Base-by-base conservation (phyloP, 1,139 yeast species). In the Lodderomyces metapsilosis region DNA sequence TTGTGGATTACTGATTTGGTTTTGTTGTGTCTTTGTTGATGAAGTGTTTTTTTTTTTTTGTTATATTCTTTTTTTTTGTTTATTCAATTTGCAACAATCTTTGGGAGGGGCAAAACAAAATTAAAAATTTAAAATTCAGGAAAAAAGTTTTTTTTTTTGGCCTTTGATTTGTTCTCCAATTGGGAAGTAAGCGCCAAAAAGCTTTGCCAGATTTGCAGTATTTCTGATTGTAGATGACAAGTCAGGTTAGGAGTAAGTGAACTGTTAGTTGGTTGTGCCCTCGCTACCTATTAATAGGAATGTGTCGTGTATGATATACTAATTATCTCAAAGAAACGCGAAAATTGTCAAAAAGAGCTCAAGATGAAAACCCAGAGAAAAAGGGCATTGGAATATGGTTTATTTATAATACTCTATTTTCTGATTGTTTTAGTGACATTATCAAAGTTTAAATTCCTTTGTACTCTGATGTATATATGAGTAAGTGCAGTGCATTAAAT, bases 1-100 rank as follows among this genome's bases (percentile, higher is more conserved):
- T n/a, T n/a, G n/a, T n/a, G n/a, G n/a, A n/a, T n/a, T n/a, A n/a
- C n/a, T n/a, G n/a, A n/a, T n/a, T n/a, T n/a, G n/a, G n/a, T n/a
- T n/a, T n/a, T n/a, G n/a, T n/a, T n/a, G n/a, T n/a, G n/a, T n/a
- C n/a, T n/a, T n/a, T n/a, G n/a, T n/a, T n/a, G n/a, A n/a, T n/a
- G n/a, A n/a, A n/a, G n/a, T n/a, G n/a, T 24, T 24, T 24, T 24
- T 24, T 8, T 24, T 20, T 20, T 20, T 15, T 15, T 15, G 2
- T 28, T 7, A 5, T 13, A 7, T 13, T 11, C 5, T 28, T 13
- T n/a, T 28, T 3, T 6, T 28, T 28, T 28, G 18, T 13, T 28
- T 28, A 28, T 28, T 5, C 18, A 28, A 16, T 28, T 28, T 28
- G 32, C 32, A 28, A 28, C 32, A 28, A 28, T 15, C 30, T n/a